Base-by-base conservation (phyloP, 331 rosid species). In the Malus hybrid region DNA sequence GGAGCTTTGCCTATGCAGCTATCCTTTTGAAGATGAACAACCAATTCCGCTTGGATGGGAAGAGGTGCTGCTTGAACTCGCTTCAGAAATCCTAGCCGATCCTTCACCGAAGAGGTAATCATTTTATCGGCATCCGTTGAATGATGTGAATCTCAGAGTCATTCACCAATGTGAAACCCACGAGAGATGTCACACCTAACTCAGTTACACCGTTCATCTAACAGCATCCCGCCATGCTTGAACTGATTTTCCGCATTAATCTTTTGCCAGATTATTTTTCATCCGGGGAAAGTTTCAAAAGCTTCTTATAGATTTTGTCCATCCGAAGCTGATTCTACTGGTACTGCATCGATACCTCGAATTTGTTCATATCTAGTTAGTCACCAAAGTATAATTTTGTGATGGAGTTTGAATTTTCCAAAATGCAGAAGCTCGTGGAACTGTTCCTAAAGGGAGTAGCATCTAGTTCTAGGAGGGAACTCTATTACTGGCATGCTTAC, bases 41-140 rank as follows among this genome's bases (percentile, higher is more conserved):
- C 93, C 97, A 60, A 82, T 93, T 77, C 88, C 93, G 1, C 66
- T 91, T 44, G 90, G 94, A 79, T 93, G 98, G 98, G 97, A 93
- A 78, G 96, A 88, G 66, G 80, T 74, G 29, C 46, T 87, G 36
- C 78, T 69, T 44, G 97, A 93, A 81, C 80, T 91, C 50, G 88
- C 95, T 22, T 80, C 83, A 67, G 95, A 89, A 82, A 90, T 93
- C 75, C 87, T 91, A 48, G 84, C 82, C 6, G 89, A 93, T 77
- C 97, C 96, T 39, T 88, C 96, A 7, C 81, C 81, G 32, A 75
- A 93, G 53, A 84, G 90, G 98, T 42, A 79, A 53, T 76, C 64
- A 39, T 67, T 72, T 73, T 19, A 75, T 2, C 2, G 7, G 3
- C 28, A 30, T 16, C 22, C 34, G 19, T 60, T 57, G 55, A 72